A percentile compares a stretch with the other conserved stretches of the same genome.
Conservation (phyloP, 2,329 filamentous ascomycete genomes). For the Elsinoe arachidis region DNA sequence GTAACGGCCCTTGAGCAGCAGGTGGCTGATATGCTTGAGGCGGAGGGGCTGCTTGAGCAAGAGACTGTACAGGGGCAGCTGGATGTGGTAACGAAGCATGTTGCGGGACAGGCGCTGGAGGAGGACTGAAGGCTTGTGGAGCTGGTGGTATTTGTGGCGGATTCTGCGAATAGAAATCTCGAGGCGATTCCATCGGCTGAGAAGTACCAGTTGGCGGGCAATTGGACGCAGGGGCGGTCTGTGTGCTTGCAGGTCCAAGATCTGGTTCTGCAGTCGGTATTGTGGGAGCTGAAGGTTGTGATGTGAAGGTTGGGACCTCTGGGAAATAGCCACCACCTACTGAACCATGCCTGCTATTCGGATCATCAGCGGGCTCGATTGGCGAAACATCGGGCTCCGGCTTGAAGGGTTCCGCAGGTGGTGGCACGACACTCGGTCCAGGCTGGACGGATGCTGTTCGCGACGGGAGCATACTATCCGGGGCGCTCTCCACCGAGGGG, state of each 20-base stretch:
- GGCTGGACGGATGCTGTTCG: constrained; percentile 22
- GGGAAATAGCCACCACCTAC: constrained; percentile 53
- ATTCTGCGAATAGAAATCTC: constrained; percentile 17
- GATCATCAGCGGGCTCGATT: constrained; percentile 33
- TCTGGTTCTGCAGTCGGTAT: constrained; percentile 29
- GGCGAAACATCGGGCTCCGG: constrained; percentile 43
- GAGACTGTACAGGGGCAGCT: constrained; percentile 19
- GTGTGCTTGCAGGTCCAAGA: constrained; percentile 6
- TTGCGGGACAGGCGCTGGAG: constrained; percentile 35
- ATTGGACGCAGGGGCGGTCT: constrained; percentile 3
- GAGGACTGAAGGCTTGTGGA: constrained; percentile 14
- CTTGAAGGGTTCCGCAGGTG: constrained; percentile 38
- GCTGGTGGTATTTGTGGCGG: constrained; percentile 2
- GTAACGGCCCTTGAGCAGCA: constrained; percentile 32
- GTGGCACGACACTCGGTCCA: constrained; percentile 13
- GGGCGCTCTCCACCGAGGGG: constrained; percentile 52
- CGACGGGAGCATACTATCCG: constrained; percentile 46
- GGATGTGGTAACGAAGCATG: constrained; percentile 16
- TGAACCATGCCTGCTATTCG: constrained; percentile 35
- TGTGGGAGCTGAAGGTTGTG: constrained; percentile 28
- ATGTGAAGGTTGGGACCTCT: constrained; percentile 39
- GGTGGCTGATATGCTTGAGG: neutral
- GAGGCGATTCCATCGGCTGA: constrained; percentile 18
- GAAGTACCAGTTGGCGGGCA: constrained; percentile 11
- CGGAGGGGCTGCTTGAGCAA: constrained; percentile 16